Percentiles rank a stretch among this genome's conserved stretches.
phyloP scores from a whole-genome alignment of 768 basidiomycete genomes.

The Tylopilus vinaceipallidus region DNA sequence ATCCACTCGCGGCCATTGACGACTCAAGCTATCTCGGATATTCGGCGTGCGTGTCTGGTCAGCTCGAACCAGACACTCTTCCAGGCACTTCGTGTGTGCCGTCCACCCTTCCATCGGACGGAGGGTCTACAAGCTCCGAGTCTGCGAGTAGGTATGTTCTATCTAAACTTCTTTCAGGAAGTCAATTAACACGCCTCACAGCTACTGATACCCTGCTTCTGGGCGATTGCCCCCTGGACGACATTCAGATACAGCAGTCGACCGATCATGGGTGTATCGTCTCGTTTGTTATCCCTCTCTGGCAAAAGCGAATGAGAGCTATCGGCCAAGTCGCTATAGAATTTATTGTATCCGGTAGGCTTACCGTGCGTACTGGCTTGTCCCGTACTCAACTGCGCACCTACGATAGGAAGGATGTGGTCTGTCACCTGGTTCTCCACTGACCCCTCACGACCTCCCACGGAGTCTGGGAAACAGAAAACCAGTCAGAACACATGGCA shows the following conservation, averaged over 20 bases:
- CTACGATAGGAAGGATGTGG: conserved; percentile 24
- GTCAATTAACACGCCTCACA: not conserved
- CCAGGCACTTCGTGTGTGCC: conserved; percentile 24
- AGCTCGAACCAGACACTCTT: conserved; percentile 28
- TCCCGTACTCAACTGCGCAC: not conserved
- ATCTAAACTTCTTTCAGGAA: conserved; percentile 13
- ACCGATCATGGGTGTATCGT: conserved; percentile 49
- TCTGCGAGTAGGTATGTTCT: conserved; percentile 15
- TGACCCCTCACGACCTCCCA: not conserved
- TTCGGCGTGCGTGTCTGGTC: conserved; percentile 62
- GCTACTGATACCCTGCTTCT: conserved; percentile 46
- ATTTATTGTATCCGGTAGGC: conserved; percentile 51
- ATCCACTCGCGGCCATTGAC: conserved; percentile 45
- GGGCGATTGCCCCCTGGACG: conserved; percentile 45
- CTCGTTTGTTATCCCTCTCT: conserved; percentile 51
- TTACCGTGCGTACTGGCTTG: not conserved
- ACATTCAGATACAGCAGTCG: conserved; percentile 49
- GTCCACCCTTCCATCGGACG: conserved; percentile 22
- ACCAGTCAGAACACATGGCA: conserved; percentile 31
- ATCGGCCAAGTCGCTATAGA: conserved; percentile 56
- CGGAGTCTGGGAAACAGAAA: conserved; percentile 5
- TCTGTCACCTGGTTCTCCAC: conserved; percentile 22
- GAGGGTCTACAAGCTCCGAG: conserved; percentile 19
- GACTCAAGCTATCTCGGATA: conserved; percentile 49
- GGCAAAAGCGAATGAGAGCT: conserved; percentile 70